phyloP scores from a whole-genome alignment of 345 rosid genomes.

The Salix arbutifolia region DNA sequence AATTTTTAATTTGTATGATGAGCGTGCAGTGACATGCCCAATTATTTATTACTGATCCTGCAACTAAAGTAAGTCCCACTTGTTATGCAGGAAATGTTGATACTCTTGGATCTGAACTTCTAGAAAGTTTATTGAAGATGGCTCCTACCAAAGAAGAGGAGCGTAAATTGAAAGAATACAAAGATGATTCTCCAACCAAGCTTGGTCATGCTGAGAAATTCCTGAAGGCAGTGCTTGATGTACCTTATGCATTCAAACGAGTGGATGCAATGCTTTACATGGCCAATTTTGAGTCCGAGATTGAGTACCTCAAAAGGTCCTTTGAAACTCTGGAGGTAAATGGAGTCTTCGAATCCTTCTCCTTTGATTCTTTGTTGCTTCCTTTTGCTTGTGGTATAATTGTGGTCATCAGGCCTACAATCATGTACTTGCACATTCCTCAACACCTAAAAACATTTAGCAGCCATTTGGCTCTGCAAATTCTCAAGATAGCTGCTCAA shows the following conservation, averaged over 20 bases:
- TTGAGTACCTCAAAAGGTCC: slow-evolving; percentile 76
- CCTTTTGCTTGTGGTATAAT: neutral
- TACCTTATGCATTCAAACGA: slow-evolving; percentile 91
- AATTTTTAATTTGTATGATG: neutral
- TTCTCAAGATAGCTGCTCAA: neutral
- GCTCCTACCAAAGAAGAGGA: slow-evolving; percentile 96
- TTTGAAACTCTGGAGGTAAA: slow-evolving; percentile 90
- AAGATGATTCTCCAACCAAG: slow-evolving; percentile 71
- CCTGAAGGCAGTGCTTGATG: slow-evolving; percentile 76
- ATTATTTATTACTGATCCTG: neutral
- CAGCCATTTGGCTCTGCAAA: neutral
- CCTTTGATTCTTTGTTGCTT: neutral
- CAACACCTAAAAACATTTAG: neutral
- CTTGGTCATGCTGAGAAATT: slow-evolving; percentile 92
- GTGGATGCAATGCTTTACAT: slow-evolving; percentile 82
- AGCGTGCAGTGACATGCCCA: neutral
- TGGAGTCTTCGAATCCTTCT: neutral
- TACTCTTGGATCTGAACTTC: slow-evolving; percentile 89
- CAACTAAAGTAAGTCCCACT: slow-evolving; percentile 16
- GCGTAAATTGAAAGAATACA: slow-evolving; percentile 67
- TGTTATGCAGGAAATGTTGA: slow-evolving; percentile 75
- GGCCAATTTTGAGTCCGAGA: slow-evolving; percentile 83
- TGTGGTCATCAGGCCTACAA: too few relatives aligned
- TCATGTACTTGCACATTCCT: neutral
- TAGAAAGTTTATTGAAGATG: slow-evolving; percentile 88